These are phyloP conservation scores for Cylindricascospora bacillispora DNA, from an alignment of 1,139 yeast species.

Conservation along the genomic window DNA sequence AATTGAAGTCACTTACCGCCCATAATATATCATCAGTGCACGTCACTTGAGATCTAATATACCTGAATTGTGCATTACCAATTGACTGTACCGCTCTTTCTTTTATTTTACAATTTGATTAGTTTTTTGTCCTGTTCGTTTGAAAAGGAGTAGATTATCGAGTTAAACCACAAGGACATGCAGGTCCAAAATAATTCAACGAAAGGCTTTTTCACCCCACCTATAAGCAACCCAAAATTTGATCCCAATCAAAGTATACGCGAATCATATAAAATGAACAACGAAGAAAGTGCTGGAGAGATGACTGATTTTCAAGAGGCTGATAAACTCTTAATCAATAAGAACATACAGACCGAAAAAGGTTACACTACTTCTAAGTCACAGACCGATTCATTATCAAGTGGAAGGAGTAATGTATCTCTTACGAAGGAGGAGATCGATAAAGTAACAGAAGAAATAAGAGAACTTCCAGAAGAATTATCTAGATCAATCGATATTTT, in stretches of 20 bases:
- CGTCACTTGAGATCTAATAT: too few relatives aligned
- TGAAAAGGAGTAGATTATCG: too few relatives aligned
- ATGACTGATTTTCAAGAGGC: constrained; percentile 3
- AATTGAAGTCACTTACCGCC: too few relatives aligned
- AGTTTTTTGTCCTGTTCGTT: too few relatives aligned
- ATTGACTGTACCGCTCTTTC: too few relatives aligned
- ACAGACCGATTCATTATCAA: background rate
- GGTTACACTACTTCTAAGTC: constrained; percentile 1
- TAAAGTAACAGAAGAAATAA: constrained; percentile 8
- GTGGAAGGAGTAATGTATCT: background rate
- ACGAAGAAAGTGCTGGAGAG: constrained; percentile 3
- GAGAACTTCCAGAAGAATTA: constrained; percentile 28
- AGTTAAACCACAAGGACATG: too few relatives aligned
- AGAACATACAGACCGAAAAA: too few relatives aligned
- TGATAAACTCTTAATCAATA: constrained; percentile 5
- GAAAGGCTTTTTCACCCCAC: constrained; percentile 23
- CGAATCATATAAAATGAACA: constrained; percentile 16
- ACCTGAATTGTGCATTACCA: too few relatives aligned
- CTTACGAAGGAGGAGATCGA: constrained; percentile 16
- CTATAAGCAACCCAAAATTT: constrained; percentile 18
- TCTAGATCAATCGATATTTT: constrained; percentile 30
- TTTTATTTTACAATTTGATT: too few relatives aligned
- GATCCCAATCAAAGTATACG: constrained; percentile 17
- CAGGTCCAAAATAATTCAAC: too few relatives aligned
- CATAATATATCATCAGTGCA: too few relatives aligned